A percentile compares a stretch with the other conserved stretches of the same genome.
phyloP scores from a whole-genome alignment of 1,284 basidiomycete genomes.

The Ceratobasidium sp. region DNA sequence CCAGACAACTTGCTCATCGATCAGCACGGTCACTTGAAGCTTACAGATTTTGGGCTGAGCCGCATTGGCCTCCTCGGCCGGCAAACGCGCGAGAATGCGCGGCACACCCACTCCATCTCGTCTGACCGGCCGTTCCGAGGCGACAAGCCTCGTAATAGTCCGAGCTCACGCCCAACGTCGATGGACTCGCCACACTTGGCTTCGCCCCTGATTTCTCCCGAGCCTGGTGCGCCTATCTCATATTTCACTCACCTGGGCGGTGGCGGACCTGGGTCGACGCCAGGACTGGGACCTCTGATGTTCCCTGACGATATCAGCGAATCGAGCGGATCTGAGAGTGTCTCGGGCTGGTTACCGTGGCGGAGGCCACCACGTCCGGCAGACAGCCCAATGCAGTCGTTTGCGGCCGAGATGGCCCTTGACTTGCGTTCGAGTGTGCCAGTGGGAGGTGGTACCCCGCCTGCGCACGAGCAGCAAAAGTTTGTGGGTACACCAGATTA shows the following conservation, averaged over 20 bases:
- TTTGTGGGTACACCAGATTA: conserved; percentile 98
- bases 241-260: conserved; percentile 64
- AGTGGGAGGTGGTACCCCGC: conserved; percentile 65
- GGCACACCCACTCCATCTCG: conserved; percentile 56
- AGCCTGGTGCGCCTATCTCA: conserved; percentile 59
- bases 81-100: conserved; percentile 78
- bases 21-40: conserved; percentile 88
- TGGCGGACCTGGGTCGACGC: conserved; percentile 34
- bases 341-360: conserved; percentile 61
- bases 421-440: conserved; percentile 72
- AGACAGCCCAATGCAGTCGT: conserved; percentile 80
- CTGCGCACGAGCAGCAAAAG: conserved; percentile 74
- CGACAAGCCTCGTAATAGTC: conserved; percentile 62
- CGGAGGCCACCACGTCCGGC: conserved; percentile 56
- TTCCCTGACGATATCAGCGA: conserved; percentile 77
- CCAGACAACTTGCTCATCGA: conserved; percentile 98
- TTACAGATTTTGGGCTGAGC: conserved; percentile 96
- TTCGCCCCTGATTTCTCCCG: conserved; percentile 66
- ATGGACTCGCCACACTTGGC: conserved; percentile 82
- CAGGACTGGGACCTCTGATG: conserved; percentile 32
- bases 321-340: conserved; percentile 84
- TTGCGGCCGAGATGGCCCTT: conserved; percentile 79
- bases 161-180: conserved; percentile 76
- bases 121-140: conserved; percentile 54
- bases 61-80: conserved; percentile 96